These are phyloP conservation scores for Penicillium macrosclerotiorum DNA, from an alignment of 495 filamentous ascomycete species.

Conservation along the genomic window DNA sequence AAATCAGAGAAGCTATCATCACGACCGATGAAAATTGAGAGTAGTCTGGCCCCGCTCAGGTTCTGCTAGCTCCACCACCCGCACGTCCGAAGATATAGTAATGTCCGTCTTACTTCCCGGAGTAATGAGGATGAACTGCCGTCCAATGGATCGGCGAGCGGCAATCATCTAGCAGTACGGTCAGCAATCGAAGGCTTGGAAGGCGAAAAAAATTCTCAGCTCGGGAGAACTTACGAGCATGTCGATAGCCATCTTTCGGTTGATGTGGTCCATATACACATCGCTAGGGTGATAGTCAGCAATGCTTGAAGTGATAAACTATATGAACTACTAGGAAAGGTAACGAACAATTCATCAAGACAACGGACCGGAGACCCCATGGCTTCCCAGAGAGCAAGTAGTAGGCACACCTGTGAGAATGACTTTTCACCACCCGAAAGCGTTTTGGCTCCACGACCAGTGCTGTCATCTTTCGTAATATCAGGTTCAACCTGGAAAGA, in stretches of 20 bases:
- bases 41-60: slow-evolving; percentile 52
- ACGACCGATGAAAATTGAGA: slow-evolving; percentile 28
- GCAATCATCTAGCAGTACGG: slow-evolving; percentile 62
- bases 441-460: slow-evolving; percentile 81
- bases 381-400: slow-evolving; percentile 93
- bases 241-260: slow-evolving; percentile 86
- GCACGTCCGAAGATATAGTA: slow-evolving; percentile 71
- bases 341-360: slow-evolving; percentile 84
- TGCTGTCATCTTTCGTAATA: slow-evolving; percentile 60
- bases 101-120: slow-evolving; percentile 79
- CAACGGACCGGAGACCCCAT: slow-evolving; percentile 95
- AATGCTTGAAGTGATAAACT: not conserved
- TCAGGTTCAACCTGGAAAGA: slow-evolving; percentile 68
- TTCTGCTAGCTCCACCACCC: slow-evolving; percentile 77
- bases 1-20: slow-evolving; percentile 1
- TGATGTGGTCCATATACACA: slow-evolving; percentile 98
- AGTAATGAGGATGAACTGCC: slow-evolving; percentile 96
- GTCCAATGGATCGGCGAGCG: slow-evolving; percentile 77
- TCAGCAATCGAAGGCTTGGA: slow-evolving; percentile 6
- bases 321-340: not conserved
- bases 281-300: slow-evolving; percentile 54
- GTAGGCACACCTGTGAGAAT: slow-evolving; percentile 91
- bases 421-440: slow-evolving; percentile 96
- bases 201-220: not conserved
- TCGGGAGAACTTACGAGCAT: slow-evolving; percentile 73